Evolutionary conservation across 2,329 filamentous ascomycete species (phyloP).

Genomic region (Cercospora sp.): DNA sequence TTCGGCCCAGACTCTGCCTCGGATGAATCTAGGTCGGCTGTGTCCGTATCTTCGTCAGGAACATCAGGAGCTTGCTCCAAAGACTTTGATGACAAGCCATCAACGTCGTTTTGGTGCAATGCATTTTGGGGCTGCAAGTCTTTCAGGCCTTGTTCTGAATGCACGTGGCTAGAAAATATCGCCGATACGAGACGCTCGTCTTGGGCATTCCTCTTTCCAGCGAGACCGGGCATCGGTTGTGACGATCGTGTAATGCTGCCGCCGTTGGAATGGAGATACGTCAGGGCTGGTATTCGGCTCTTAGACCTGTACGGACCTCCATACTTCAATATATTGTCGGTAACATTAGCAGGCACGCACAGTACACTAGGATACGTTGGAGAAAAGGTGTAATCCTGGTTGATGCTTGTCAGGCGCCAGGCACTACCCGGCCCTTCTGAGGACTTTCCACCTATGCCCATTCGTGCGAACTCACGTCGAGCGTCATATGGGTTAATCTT

Average conservation of each 20-base stretch:
- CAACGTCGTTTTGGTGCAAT: background rate
- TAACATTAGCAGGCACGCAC: conserved; percentile 83
- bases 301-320: conserved; percentile 86
- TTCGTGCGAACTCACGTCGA: conserved; percentile 77
- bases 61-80: background rate
- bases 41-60: background rate
- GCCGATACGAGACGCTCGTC: conserved; percentile 91
- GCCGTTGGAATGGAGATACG: conserved; percentile 96
- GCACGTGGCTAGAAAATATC: conserved; percentile 71
- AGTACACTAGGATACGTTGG: conserved; percentile 87
- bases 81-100: background rate
- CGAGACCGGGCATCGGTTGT: conserved; percentile 83
- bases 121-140: conserved; percentile 8
- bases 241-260: conserved; percentile 95
- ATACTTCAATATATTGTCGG: conserved; percentile 96
- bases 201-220: conserved; percentile 82
- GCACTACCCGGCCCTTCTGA: conserved; percentile 59
- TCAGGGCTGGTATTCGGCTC: conserved; percentile 81
- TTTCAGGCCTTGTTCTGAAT: conserved; percentile 11
- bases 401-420: conserved; percentile 90
- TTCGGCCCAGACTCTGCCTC: conserved; percentile 13
- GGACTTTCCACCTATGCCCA: conserved; percentile 83
- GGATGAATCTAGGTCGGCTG: background rate
- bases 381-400: conserved; percentile 86
- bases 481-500: conserved; percentile 87